Evolutionary conservation across 2,329 filamentous ascomycete genomes (phyloP), one percentile per base, ranked within the genome.

Genomic region (Fusarium pseudonygamai): DNA sequence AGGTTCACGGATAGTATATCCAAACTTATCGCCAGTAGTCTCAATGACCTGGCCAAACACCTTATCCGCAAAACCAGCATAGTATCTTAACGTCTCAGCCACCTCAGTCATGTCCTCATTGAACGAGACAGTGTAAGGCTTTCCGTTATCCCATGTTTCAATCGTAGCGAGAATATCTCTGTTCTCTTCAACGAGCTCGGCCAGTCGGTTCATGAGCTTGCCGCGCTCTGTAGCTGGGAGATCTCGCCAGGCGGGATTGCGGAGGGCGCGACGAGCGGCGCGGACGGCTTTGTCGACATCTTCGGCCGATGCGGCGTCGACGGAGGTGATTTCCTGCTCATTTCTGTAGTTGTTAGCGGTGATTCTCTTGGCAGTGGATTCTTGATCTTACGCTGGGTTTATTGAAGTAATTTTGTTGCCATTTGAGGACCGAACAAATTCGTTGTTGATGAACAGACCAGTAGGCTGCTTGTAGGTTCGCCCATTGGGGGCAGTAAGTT

Each of bases 141-240:
- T 82, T 80, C 92, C 93, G 75, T 95, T 95, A 78, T 96, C 93
- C 93, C 93, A 96, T 0, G 94, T 93, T 82, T 97, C 93, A 12
- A 87, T 80, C 4, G 85, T 86, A 10, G 85, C 85, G 8, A 87
- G 78, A 1, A 76, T 61, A 42, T 85, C 84, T 34, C 85, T 86
- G 78, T 96, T 86, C 78, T 90, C 80, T 71, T 93, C 91, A 28
- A 95, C 84, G 32, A 96, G 84, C 57, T 93, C 88, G 16, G 92
- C 91, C 20, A 96, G 88, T 79, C 91, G 93, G 80, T 87, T 87
- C 85, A 96, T 88, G 60, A 96, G 81, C 39, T 86, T 86, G 43
- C 92, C 93, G 39, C 93, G 90, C 36, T 92, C 91, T 13, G 90
- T 89, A 10, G 85, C 87, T 16, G 90, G 81, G 37, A 96, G 85